Conservation (phyloP, 176 grass and related monocot species). For the Zoysia japonica region DNA sequence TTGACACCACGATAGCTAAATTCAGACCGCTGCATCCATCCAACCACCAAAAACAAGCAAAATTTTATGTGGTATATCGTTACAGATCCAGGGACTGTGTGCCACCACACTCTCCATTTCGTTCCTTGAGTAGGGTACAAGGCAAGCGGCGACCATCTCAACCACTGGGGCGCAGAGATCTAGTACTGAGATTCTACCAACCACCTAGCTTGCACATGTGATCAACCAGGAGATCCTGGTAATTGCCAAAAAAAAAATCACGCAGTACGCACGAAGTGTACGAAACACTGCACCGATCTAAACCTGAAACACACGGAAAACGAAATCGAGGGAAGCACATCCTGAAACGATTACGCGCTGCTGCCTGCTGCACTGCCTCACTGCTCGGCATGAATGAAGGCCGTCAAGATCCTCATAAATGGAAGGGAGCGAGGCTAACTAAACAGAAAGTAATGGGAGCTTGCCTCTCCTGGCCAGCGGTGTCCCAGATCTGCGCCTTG, state of each 20-base stretch:
- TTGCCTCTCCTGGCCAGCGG: constrained; percentile 69
- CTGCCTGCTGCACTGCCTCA: background rate
- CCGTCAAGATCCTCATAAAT: background rate
- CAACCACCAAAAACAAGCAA: background rate
- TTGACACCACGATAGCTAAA: background rate
- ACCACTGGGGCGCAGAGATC: constrained; percentile 23
- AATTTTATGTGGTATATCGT: background rate
- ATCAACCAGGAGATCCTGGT: background rate
- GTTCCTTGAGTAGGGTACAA: constrained; percentile 17
- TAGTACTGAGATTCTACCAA: constrained; percentile 11
- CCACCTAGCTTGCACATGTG: background rate
- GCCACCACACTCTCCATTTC: background rate
- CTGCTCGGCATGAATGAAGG: background rate
- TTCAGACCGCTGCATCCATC: background rate
- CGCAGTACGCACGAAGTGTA: background rate
- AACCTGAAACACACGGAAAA: background rate
- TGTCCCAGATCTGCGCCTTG: constrained; percentile 89
- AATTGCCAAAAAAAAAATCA: background rate
- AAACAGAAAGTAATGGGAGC: background rate
- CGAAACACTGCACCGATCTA: background rate
- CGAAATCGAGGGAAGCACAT: background rate
- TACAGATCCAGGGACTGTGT: constrained; percentile 5
- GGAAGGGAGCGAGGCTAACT: background rate
- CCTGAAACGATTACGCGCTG: background rate
- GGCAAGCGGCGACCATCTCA: constrained; percentile 14